Base-by-base conservation (phyloP, 345 rosid species). In the Salix arbutifolia region DNA sequence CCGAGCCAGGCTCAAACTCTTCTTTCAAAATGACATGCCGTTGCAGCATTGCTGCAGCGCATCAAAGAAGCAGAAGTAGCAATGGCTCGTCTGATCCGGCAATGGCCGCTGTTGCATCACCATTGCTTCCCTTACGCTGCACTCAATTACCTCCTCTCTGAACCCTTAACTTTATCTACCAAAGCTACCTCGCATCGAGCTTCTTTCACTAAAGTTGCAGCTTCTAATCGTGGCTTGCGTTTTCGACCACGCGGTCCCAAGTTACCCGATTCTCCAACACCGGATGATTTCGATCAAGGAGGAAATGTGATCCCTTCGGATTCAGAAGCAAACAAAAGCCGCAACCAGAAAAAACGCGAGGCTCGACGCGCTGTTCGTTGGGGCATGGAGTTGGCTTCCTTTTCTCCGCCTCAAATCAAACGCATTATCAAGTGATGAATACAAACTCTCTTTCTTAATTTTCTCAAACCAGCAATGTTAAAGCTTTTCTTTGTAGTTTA, bases 261-360 rank as follows among this genome's bases (percentile, higher is more conserved):
- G 56, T 70, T 77, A 1, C 74, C 86, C 9, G 72, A 84, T 50
- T 78, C 86, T 53, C 64, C 85, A 1, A 6, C 65, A 10, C 81
- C 83, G 11, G 50, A 82, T 67, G 83, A 82, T 33, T 16, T 64
- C 46, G 73, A 80, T 17, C 71, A 44, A 13, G 77, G 65, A 26
- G 89, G 76, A 69, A 77, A 67, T 8, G 83, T 65, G 38, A 67
- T 67, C 69, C 83, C 77, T 50, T 81, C 85, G 25, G 97, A 87
- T 68, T 78, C 89, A 53, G 94, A 87, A 0, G 60, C 53, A 4
- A 79, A 73, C 83, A 91, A 62, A 86, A 95, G 97, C 75, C 89
- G 91, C 58, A 89, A 91, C 84, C 94, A 91, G 87, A 89, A 83
- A 88, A 95, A 93, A 83, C 93, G 97, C 79, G 96, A 93, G 69